A percentile compares a stretch with the other conserved stretches of the same genome.
Evolutionary conservation across 2,329 filamentous ascomycete genomes (phyloP).

Genomic region (Bipolaris victoriae): DNA sequence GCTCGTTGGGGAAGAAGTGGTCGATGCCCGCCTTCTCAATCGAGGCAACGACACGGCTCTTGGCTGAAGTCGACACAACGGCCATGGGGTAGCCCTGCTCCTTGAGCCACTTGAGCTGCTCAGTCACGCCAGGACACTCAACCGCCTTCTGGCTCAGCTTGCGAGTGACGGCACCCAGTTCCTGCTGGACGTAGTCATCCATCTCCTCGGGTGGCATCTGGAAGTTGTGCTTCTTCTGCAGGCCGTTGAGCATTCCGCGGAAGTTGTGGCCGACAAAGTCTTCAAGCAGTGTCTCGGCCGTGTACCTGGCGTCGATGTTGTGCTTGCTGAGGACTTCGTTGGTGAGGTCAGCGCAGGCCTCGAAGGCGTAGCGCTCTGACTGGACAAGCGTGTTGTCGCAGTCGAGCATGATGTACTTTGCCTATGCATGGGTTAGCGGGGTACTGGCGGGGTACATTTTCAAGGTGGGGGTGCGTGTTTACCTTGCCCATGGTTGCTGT

Average conservation of each 20-base stretch:
- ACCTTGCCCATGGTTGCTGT: slow-evolving; percentile 44
- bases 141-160: slow-evolving; percentile 73
- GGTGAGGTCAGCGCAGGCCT: slow-evolving; percentile 86
- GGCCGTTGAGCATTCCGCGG: slow-evolving; percentile 82
- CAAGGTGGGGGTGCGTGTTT: slow-evolving; percentile 9
- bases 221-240: slow-evolving; percentile 79
- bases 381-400: slow-evolving; percentile 91
- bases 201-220: slow-evolving; percentile 70
- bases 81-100: slow-evolving; percentile 72
- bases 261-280: slow-evolving; percentile 96
- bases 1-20: slow-evolving; percentile 76
- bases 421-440: slow-evolving; percentile 38
- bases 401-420: slow-evolving; percentile 61
- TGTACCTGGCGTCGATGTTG: slow-evolving; percentile 72
- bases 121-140: slow-evolving; percentile 72
- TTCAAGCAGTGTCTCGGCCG: slow-evolving; percentile 75
- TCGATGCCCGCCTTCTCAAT: slow-evolving; percentile 80
- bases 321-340: slow-evolving; percentile 80
- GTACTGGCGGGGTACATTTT: slow-evolving; percentile 24
- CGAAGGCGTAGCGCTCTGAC: slow-evolving; percentile 88
- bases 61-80: slow-evolving; percentile 81
- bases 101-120: slow-evolving; percentile 70
- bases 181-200: slow-evolving; percentile 73
- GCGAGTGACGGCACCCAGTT: slow-evolving; percentile 83
- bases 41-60: slow-evolving; percentile 77